A percentile compares a stretch with the other conserved stretches of the same genome.
Conservation (phyloP, 768 basidiomycete genomes). For the Cubamyces lactineus region DNA sequence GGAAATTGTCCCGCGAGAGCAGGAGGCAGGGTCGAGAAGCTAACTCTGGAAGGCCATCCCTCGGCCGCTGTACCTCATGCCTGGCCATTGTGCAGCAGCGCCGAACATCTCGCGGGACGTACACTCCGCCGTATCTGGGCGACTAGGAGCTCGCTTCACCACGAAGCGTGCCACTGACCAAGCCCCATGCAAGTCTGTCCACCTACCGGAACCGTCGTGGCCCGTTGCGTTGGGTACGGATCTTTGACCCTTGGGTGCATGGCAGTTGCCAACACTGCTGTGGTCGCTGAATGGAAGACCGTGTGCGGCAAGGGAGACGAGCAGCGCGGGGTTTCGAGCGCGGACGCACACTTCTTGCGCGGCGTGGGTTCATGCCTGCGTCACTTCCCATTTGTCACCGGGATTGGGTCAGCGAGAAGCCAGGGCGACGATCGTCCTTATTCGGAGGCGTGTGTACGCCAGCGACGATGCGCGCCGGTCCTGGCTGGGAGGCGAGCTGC, state of each 20-base stretch:
- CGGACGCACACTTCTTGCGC: constrained; percentile 5
- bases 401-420: constrained; percentile 20
- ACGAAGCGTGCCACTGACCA: too few relatives aligned
- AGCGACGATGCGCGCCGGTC: constrained; percentile 1
- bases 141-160: too few relatives aligned
- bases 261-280: neutral
- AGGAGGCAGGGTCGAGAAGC: constrained; percentile 2
- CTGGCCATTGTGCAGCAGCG: neutral
- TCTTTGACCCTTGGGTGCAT: too few relatives aligned
- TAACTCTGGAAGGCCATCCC: constrained; percentile 9
- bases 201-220: neutral
- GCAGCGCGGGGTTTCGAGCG: constrained; percentile 7
- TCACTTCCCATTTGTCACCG: constrained; percentile 9
- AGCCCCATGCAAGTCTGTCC: neutral
- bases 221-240: too few relatives aligned
- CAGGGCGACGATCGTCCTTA: constrained; percentile 16
- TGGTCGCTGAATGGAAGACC: neutral
- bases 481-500: constrained; percentile 1
- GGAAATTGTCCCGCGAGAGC: constrained; percentile 23
- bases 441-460: constrained; percentile 5
- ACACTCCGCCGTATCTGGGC: neutral
- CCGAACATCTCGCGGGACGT: constrained; percentile 10
- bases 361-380: neutral
- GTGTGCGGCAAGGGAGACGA: neutral
- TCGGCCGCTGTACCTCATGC: constrained; percentile 2